Percentiles rank a stretch among this genome's conserved stretches.
These are phyloP conservation scores for Raphidocelis subcapitata DNA, from an alignment of 139 green algal species.

Conservation along the genomic window DNA sequence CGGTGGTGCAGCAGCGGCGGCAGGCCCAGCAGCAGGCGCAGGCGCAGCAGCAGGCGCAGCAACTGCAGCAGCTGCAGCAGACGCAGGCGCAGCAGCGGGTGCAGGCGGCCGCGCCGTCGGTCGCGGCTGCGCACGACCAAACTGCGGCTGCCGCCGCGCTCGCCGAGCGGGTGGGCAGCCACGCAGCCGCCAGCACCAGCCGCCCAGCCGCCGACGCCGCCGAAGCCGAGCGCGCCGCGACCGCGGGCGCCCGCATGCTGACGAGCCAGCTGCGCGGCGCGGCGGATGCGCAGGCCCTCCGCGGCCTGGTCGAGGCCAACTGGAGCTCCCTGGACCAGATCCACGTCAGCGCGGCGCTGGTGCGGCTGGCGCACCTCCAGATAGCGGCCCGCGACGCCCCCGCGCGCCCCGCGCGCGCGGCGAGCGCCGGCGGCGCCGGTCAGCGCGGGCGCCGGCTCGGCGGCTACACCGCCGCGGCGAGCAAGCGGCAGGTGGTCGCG, in stretches of 20 bases:
- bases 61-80: not conserved
- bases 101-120: not conserved
- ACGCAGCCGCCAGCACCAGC: not conserved
- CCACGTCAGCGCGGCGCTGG: slow-evolving; percentile 29
- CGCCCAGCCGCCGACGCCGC: not conserved
- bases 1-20: not conserved
- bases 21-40: not conserved
- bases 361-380: slow-evolving; percentile 31
- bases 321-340: slow-evolving; percentile 18
- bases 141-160: not conserved
- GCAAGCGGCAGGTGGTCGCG: too few relatives aligned
- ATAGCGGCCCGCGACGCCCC: not conserved
- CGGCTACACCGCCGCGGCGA: not conserved
- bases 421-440: too few relatives aligned
- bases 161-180: not conserved
- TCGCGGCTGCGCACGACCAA: not conserved
- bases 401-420: too few relatives aligned
- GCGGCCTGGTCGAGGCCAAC: slow-evolving; percentile 16
- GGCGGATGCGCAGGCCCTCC: not conserved
- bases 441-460: too few relatives aligned
- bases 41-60: not conserved
- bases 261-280: slow-evolving; percentile 7
- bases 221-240: slow-evolving; percentile 15
- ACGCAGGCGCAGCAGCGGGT: not conserved
- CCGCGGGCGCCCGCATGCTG: slow-evolving; percentile 4